Base-by-base conservation (phyloP, 2,329 filamentous ascomycete species). In the Penicillium hesseltinei region DNA sequence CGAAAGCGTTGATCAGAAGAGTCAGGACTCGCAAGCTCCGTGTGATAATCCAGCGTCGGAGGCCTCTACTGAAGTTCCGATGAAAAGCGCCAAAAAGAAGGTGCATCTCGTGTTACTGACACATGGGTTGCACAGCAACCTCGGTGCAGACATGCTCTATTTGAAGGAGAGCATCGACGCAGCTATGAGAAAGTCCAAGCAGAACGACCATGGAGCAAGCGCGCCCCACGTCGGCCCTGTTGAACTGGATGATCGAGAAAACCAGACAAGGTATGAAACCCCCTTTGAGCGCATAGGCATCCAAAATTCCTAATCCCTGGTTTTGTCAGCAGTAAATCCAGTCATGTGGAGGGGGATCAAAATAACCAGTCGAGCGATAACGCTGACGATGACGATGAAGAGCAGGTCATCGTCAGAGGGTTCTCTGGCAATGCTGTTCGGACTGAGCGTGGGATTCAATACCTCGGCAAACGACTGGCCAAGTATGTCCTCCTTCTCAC, bases 141-240 rank as follows among this genome's bases (percentile, higher is more conserved):
- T 97, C 13, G 91, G 94, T 5, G 90, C 92, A 23, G 94, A 99
- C 72, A 96, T 99, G 94, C 80, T 99, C 21, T 99, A 90, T 71
- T 78, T 99, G 73, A 99, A 99, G 71, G 94, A 99, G 75, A 96
- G 91, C 74, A 97, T 99, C 61, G 94, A 99, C 76, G 86, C 87
- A 29, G 87, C 90, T 3, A 88, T 88, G 4, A 88, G 81, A 66
- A 86, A 93, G 70, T 88, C 90, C 29, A 87, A 59, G 21, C 45
- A 56, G 31, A 46, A 78, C 85, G 49, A 88, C 90, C 72, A 85
- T 87, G 38, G 87, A 82, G 71, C 81, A 84, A 81, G 65, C 10
- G 36, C 36, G 23, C 19, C 36, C 25, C 27, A 54, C 4, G 52
- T 50, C 11, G 15, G n/a, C 23, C 45, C 52, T 19, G 29, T 50